Conservation (phyloP, 345 rosid species). For the Abelmoschus esculentus region DNA sequence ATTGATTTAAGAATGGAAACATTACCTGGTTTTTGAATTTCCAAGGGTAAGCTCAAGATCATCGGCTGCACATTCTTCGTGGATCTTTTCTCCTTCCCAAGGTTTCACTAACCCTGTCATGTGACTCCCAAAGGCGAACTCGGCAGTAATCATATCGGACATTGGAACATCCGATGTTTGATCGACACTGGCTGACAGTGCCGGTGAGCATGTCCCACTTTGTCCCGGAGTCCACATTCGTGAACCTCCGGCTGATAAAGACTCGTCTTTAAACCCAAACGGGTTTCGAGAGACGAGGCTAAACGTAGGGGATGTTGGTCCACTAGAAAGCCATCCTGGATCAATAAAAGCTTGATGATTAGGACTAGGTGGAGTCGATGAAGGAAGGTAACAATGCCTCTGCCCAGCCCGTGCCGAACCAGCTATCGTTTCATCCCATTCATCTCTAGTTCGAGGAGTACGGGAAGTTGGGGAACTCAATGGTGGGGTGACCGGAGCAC, state of each 20-base stretch:
- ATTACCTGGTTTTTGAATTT: conserved; percentile 61
- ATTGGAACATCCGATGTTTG: conserved; percentile 76
- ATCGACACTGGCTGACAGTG: conserved; percentile 69
- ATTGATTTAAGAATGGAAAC: conserved; percentile 15
- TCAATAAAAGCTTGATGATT: conserved; percentile 52
- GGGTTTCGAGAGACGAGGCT: conserved; percentile 72
- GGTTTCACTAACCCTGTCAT: conserved; percentile 73
- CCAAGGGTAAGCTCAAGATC: conserved; percentile 99
- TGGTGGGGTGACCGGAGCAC: conserved; percentile 98
- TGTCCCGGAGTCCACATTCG: conserved; percentile 99
- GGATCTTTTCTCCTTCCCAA: conserved; percentile 99
- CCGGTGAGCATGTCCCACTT: conserved; percentile 94
- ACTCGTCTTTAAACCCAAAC: conserved; percentile 51
- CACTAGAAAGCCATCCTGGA: conserved; percentile 76
- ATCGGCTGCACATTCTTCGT: conserved; percentile 81
- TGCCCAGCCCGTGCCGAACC: conserved; percentile 34
- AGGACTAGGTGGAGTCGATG: conserved; percentile 70
- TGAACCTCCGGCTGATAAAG: conserved; percentile 53
- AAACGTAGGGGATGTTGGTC: conserved; percentile 92
- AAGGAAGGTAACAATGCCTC: conserved; percentile 33
- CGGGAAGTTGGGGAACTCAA: conserved; percentile 63
- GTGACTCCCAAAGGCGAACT: conserved; percentile 85
- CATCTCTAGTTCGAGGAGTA: conserved; percentile 45
- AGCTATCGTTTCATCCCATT: conserved; percentile 53
- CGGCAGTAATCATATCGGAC: conserved; percentile 71